Evolutionary conservation across 305 asterid species (phyloP).

Genomic region (Caryopteris hybrid): DNA sequence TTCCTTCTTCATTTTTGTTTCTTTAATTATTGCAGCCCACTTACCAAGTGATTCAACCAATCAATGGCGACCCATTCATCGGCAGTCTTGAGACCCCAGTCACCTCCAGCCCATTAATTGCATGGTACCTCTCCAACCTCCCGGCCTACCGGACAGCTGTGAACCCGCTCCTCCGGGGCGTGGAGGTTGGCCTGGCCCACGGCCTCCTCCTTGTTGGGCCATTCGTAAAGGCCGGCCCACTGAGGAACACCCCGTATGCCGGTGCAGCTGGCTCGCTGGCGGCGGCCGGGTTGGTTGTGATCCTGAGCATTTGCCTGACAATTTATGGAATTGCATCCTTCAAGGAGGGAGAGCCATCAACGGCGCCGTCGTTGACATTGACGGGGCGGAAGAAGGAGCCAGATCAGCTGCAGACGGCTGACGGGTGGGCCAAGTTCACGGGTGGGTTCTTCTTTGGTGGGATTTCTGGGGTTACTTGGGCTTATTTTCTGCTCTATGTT

Average conservation of each 20-base stretch:
- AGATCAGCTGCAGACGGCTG: constrained; percentile 86
- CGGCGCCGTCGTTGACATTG: constrained; percentile 75
- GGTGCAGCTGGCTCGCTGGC: constrained; percentile 87
- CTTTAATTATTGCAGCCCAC: constrained; percentile 59
- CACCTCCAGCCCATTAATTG: constrained; percentile 94
- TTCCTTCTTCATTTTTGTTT: too few species aligned
- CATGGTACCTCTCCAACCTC: constrained; percentile 95
- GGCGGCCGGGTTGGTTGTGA: constrained; percentile 86
- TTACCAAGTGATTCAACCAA: constrained; percentile 88
- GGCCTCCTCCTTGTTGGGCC: constrained; percentile 93
- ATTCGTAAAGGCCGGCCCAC: constrained; percentile 78
- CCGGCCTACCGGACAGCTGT: constrained; percentile 96
- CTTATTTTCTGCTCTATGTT: constrained; percentile 81
- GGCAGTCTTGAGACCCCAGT: constrained; percentile 95
- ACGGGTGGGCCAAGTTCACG: constrained; percentile 83
- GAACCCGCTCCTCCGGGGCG: constrained; percentile 87
- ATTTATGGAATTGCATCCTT: constrained; percentile 83
- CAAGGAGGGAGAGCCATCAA: constrained; percentile 82
- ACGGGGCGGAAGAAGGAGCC: constrained; percentile 91
- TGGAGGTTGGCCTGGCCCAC: constrained; percentile 93
- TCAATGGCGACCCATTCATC: constrained; percentile 95
- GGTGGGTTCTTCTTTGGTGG: constrained; percentile 98
- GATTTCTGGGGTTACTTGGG: constrained; percentile 87
- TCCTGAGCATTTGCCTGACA: constrained; percentile 74
- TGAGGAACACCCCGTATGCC: constrained; percentile 59